These are phyloP conservation scores for Ophiostoma perfectum DNA, from an alignment of 2,329 filamentous ascomycete genomes.

Conservation along the genomic window DNA sequence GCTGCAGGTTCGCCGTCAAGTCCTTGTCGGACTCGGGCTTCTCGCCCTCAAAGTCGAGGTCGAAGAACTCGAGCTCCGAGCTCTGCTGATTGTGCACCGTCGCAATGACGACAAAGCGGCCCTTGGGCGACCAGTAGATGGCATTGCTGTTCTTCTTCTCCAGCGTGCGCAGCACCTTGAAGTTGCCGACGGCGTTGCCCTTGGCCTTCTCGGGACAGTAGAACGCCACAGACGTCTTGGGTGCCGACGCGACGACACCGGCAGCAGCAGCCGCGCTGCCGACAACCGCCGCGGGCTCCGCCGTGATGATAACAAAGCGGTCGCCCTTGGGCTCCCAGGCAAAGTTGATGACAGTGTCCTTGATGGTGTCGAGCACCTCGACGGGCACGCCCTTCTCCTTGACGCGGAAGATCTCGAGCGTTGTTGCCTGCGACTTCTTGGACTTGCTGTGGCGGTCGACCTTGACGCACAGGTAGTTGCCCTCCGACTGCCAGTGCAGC, in stretches of 20 bases:
- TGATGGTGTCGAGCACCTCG: conserved; percentile 94
- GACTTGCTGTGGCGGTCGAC: conserved; percentile 98
- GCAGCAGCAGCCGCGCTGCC: conserved; percentile 84
- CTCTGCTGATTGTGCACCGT: conserved; percentile 89
- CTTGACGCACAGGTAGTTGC: conserved; percentile 92
- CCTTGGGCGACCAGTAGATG: conserved; percentile 97
- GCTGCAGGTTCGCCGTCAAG: conserved; percentile 84
- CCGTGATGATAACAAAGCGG: conserved; percentile 94
- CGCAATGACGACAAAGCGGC: conserved; percentile 89
- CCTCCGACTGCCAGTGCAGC: conserved; percentile 97
- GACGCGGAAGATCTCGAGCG: conserved; percentile 96
- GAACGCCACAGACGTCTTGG: conserved; percentile 93
- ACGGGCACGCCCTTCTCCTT: conserved; percentile 97
- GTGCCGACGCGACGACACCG: conserved; percentile 71
- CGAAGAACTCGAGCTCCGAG: conserved; percentile 95
- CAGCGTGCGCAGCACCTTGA: conserved; percentile 88
- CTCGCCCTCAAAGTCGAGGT: conserved; percentile 96
- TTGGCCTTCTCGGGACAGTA: conserved; percentile 96
- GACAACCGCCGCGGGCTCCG: conserved; percentile 57
- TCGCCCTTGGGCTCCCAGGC: conserved; percentile 98
- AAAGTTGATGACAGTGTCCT: conserved; percentile 99
- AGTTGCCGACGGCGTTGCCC: conserved; percentile 75
- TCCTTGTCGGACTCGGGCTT: conserved; percentile 92
- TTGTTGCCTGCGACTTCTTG: conserved; percentile 95
- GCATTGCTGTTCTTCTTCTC: conserved; percentile 99